Evolutionary conservation across 495 filamentous ascomycete species (phyloP).

Genomic region (Penicillium taxi): DNA sequence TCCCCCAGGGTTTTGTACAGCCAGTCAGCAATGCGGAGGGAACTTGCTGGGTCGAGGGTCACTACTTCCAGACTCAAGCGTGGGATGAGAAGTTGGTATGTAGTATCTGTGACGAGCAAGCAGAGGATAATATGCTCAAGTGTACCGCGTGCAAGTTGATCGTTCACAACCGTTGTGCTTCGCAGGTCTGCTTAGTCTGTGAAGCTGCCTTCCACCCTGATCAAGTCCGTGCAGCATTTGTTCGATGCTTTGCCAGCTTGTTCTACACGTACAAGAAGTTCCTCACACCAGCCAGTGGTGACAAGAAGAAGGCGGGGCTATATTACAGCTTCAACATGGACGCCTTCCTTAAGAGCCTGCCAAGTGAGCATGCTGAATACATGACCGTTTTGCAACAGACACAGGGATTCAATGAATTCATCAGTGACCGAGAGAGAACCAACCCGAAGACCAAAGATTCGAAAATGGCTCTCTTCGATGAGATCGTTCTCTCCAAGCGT

Average conservation of each 20-base stretch:
- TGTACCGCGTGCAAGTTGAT: slow-evolving; percentile 70
- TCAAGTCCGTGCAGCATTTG: slow-evolving; percentile 85
- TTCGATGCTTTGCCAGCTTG: slow-evolving; percentile 86
- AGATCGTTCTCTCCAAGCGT: slow-evolving; percentile 89
- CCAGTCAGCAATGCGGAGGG: slow-evolving; percentile 80
- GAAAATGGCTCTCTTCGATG: slow-evolving; percentile 81
- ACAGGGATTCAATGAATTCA: slow-evolving; percentile 95
- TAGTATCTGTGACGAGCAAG: slow-evolving; percentile 80
- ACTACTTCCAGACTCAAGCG: slow-evolving; percentile 69
- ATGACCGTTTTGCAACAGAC: slow-evolving; percentile 82
- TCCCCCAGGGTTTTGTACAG: slow-evolving; percentile 82
- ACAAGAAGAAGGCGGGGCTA: slow-evolving; percentile 80
- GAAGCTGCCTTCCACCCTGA: slow-evolving; percentile 85
- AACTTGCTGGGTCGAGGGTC: slow-evolving; percentile 87
- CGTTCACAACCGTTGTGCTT: slow-evolving; percentile 74
- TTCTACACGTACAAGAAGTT: slow-evolving; percentile 94
- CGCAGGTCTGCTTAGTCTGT: slow-evolving; percentile 76
- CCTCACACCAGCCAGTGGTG: slow-evolving; percentile 62
- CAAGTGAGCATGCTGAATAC: slow-evolving; percentile 85
- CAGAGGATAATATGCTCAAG: slow-evolving; percentile 82
- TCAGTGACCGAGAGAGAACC: slow-evolving; percentile 71
- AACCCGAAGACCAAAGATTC: slow-evolving; percentile 49
- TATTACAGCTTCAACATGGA: slow-evolving; percentile 94
- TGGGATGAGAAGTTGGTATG: slow-evolving; percentile 65
- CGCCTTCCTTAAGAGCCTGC: slow-evolving; percentile 81